Evolutionary conservation across 192 early-diverging fungal species (phyloP), one percentile per base, ranked within the genome.

Genomic region (Coemansia umbellata): DNA sequence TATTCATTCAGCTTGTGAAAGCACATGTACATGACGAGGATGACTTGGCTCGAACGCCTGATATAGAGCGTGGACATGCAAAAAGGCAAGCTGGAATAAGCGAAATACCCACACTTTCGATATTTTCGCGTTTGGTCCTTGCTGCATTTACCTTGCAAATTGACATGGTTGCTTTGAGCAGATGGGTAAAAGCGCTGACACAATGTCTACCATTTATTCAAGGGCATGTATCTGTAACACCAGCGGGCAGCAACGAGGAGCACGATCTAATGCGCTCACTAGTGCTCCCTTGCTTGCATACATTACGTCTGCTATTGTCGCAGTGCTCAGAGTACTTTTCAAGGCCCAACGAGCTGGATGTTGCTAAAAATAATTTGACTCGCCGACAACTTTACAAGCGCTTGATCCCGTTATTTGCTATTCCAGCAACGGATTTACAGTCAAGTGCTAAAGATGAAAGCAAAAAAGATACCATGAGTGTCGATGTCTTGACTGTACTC

Each of bases 91-190:
- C 24, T 26, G 8, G 63, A 3, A 45, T 65, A 8, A 30, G 48
- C 19, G 42, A 21, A 13, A 37, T 65, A 0, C 17, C 49, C 3
- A 52, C 53, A 5, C 23, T 54, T 28, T 15, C 50, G 0, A 42
- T 64, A 32, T 56, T 69, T 15, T 59, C 72, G 19, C 59, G 65
- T 0, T 36, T 75, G 24, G 50, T 69, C 5, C 57, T 75, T 10
- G 56, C 66, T 0, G 72, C 65, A 9, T 54, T 75, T 17, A 60
- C 72, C 7, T 24, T 65, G 65, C 72, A 75, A 47, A 27, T 64
- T 17, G 48, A 58, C 17, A 33, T 54, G 17, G 61, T 54, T 22
- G 53, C 66, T 21, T 50, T 75, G 44, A 50, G 58, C 44, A 58
- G 47, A 8, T 75, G 72, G 72, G 65, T 55, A 23, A 54, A 40